phyloP scores from a whole-genome alignment of 2,329 filamentous ascomycete genomes.

The Talaromyces atroroseus region DNA sequence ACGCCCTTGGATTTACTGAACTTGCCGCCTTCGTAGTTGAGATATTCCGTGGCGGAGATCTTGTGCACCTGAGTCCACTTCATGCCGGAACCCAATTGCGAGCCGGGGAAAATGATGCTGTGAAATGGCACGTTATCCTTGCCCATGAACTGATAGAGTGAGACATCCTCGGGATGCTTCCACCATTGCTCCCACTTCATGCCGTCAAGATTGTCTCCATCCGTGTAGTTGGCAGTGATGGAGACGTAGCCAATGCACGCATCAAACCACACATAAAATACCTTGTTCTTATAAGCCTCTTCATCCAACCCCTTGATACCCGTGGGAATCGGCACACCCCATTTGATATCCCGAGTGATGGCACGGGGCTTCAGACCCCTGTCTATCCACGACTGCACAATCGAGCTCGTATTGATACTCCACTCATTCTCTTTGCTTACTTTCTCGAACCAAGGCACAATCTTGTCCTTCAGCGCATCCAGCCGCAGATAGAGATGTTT shows the following conservation, averaged over 20 bases:
- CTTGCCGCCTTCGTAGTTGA: slow-evolving; percentile 84
- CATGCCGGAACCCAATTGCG: slow-evolving; percentile 75
- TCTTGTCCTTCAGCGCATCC: slow-evolving; percentile 71
- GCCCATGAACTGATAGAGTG: slow-evolving; percentile 92
- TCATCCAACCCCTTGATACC: slow-evolving; percentile 24
- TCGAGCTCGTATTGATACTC: slow-evolving; percentile 41
- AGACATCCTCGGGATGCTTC: slow-evolving; percentile 81
- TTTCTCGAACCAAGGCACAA: slow-evolving; percentile 71
- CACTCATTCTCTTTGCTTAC: slow-evolving; percentile 63
- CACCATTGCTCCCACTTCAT: slow-evolving; percentile 87
- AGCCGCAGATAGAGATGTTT: slow-evolving; percentile 88
- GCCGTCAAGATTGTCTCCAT: slow-evolving; percentile 25
- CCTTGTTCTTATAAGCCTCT: slow-evolving; percentile 64
- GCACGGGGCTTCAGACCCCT: slow-evolving; percentile 81
- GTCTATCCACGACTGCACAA: slow-evolving; percentile 47
- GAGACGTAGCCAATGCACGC: slow-evolving; percentile 93
- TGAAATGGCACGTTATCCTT: slow-evolving; percentile 88
- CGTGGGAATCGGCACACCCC: slow-evolving; percentile 63
- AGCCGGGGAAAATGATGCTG: slow-evolving; percentile 84
- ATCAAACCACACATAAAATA: slow-evolving; percentile 92
- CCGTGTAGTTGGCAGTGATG: slow-evolving; percentile 85
- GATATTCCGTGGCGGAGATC: slow-evolving; percentile 81
- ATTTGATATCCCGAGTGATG: slow-evolving; percentile 88
- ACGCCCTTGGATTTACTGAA: slow-evolving; percentile 88
- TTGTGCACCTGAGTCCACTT: slow-evolving; percentile 88